phyloP scores from a whole-genome alignment of 495 filamentous ascomycete genomes.

The Echria macrotheca region DNA sequence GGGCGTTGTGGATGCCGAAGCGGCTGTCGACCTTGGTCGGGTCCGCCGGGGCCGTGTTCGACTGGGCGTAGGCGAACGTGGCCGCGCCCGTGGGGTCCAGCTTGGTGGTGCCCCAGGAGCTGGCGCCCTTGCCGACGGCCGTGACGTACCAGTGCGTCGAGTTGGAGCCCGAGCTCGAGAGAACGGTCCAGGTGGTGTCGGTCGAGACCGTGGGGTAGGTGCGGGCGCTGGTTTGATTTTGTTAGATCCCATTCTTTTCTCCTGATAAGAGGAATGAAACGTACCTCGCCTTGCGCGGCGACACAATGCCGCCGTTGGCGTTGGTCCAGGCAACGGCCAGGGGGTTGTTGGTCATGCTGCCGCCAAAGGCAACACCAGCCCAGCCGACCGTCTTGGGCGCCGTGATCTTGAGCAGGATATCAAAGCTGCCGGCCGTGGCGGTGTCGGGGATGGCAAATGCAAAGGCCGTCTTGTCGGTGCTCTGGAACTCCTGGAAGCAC shows the following conservation, averaged over 20 bases:
- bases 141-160: constrained; percentile 35
- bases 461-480: constrained; percentile 26
- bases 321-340: constrained; percentile 35
- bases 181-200: constrained; percentile 24
- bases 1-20: constrained; percentile 37
- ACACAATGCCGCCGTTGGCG: constrained; percentile 20
- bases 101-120: constrained; percentile 26
- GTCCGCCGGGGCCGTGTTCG: constrained; percentile 24
- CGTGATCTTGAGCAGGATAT: constrained; percentile 32
- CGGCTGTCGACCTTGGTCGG: constrained; percentile 30
- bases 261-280: neutral
- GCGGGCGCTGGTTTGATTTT: constrained; percentile 18
- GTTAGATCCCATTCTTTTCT: neutral
- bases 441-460: constrained; percentile 36
- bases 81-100: constrained; percentile 35
- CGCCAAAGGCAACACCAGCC: constrained; percentile 37
- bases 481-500: constrained; percentile 34
- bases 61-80: constrained; percentile 37
- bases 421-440: constrained; percentile 28
- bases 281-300: constrained; percentile 26
- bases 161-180: constrained; percentile 23
- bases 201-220: constrained; percentile 21
- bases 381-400: constrained; percentile 35
- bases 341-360: constrained; percentile 37
- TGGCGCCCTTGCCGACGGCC: constrained; percentile 34